A percentile compares a stretch with the other conserved stretches of the same genome.
Evolutionary conservation across 1,284 basidiomycete genomes (phyloP).

Genomic region (Stereum hirsutum): DNA sequence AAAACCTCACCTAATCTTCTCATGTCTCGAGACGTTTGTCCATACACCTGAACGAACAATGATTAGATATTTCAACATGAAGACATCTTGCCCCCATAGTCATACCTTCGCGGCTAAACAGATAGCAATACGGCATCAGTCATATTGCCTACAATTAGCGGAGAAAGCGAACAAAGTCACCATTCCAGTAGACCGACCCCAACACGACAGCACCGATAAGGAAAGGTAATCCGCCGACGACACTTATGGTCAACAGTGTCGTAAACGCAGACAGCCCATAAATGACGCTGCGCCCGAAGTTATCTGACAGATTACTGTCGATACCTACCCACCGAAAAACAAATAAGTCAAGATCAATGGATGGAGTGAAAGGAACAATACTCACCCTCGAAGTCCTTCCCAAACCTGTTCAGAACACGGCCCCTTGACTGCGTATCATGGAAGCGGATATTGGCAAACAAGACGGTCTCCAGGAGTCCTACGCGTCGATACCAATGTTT

Average conservation of each 20-base stretch:
- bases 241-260: constrained; percentile 69
- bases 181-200: constrained; percentile 58
- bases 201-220: constrained; percentile 53
- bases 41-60: constrained; percentile 50
- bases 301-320: constrained; percentile 80
- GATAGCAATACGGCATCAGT: constrained; percentile 2
- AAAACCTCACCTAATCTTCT: constrained; percentile 58
- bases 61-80: background rate
- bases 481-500: constrained; percentile 12
- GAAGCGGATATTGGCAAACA: constrained; percentile 90
- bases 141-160: background rate
- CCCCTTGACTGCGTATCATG: constrained; percentile 90
- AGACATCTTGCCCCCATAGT: background rate
- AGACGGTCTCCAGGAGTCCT: constrained; percentile 74
- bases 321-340: constrained; percentile 40
- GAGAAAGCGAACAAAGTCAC: constrained; percentile 25
- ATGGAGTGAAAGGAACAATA: background rate
- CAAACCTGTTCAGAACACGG: constrained; percentile 81
- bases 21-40: constrained; percentile 86
- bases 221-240: constrained; percentile 76
- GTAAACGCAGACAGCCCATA: constrained; percentile 49
- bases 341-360: background rate
- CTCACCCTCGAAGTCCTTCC: constrained; percentile 89
- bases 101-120: constrained; percentile 8
- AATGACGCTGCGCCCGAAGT: constrained; percentile 73